A percentile compares a stretch with the other conserved stretches of the same genome.
Evolutionary conservation across 345 rosid genomes (phyloP).

Genomic region (Reutealis trisperma): DNA sequence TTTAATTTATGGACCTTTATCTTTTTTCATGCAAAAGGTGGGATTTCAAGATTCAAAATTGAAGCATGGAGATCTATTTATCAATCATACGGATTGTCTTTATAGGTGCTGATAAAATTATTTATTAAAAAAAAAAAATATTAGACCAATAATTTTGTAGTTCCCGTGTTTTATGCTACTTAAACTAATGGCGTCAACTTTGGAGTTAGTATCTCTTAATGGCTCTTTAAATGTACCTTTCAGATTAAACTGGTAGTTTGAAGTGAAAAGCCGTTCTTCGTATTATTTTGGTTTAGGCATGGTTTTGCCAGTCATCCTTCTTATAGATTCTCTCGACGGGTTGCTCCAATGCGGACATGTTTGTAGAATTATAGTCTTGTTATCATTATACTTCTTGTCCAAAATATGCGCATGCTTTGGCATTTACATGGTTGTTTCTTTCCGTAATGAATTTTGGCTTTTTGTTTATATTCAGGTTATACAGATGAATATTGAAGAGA

Average conservation of each 20-base stretch:
- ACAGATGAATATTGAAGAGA: conserved; percentile 76
- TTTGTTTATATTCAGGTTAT: conserved; percentile 55
- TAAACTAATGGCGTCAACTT: not conserved
- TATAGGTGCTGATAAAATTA: not conserved
- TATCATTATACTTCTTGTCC: not conserved
- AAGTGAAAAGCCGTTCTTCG: not conserved
- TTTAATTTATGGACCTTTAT: not conserved
- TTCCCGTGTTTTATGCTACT: not conserved
- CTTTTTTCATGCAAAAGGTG: not conserved
- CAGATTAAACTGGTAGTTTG: not conserved
- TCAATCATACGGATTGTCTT: not conserved
- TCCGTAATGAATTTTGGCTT: not conserved
- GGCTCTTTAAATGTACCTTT: not conserved
- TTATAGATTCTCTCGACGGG: not conserved
- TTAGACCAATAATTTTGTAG: not conserved
- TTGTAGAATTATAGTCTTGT: not conserved
- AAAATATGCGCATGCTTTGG: not conserved
- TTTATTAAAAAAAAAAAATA: not conserved
- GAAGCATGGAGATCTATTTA: not conserved
- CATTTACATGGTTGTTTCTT: not conserved
- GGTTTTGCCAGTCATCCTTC: not conserved
- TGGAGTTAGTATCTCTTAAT: not conserved
- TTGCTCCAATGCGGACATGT: not conserved
- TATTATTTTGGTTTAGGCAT: not conserved
- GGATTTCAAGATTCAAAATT: conserved; percentile 1